Percentiles rank a stretch among this genome's conserved stretches.
Conservation (phyloP, 179 eudicot species). For the Spergularia azorica region DNA sequence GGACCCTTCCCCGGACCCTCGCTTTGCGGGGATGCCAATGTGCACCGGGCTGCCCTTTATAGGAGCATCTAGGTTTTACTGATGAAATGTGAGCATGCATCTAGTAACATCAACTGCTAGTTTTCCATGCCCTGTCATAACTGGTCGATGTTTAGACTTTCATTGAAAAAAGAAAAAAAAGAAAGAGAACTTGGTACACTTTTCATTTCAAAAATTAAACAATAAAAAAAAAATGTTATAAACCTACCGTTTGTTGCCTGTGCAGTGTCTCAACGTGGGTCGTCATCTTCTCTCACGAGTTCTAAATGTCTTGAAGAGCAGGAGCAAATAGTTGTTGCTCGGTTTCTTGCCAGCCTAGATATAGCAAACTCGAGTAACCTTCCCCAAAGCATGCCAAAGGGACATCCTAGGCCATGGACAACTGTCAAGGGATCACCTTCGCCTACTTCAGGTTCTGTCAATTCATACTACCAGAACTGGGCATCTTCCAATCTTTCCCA, state of each 20-base stretch:
- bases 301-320: conserved; percentile 47
- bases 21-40: too few relatives aligned
- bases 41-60: too few relatives aligned
- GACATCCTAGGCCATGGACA: conserved; percentile 19
- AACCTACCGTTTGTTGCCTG: conserved; percentile 18
- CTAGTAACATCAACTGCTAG: neutral
- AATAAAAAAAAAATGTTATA: too few relatives aligned
- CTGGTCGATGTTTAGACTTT: too few relatives aligned
- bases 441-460: conserved; percentile 23
- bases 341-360: conserved; percentile 42
- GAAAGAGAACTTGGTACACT: too few relatives aligned
- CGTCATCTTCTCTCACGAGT: conserved; percentile 29
- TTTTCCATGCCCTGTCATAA: too few relatives aligned
- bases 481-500: conserved; percentile 36
- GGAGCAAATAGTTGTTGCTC: conserved; percentile 56
- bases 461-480: conserved; percentile 35
- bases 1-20: too few relatives aligned
- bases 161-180: too few relatives aligned
- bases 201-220: too few relatives aligned
- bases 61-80: too few relatives aligned
- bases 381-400: conserved; percentile 27
- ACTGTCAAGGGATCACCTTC: conserved; percentile 18
- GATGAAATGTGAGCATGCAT: too few relatives aligned
- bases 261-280: conserved; percentile 47
- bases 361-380: conserved; percentile 33